phyloP scores from a whole-genome alignment of 2,329 filamentous ascomycete species.

The Pyrenophora teres region DNA sequence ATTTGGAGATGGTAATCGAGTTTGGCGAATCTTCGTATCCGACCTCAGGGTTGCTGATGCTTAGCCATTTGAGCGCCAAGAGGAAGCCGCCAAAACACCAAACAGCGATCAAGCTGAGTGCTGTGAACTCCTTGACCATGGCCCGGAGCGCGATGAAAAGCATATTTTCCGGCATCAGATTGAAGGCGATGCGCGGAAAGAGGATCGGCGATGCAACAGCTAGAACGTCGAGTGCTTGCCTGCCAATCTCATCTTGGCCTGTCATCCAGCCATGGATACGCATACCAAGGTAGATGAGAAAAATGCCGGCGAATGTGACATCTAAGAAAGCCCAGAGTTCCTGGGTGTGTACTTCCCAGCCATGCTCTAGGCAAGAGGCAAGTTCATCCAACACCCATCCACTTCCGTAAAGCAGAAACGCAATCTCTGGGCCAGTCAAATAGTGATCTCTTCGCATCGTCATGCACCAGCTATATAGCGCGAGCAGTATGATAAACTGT shows the following conservation, averaged over 20 bases:
- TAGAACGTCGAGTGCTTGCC: slow-evolving; percentile 78
- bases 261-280: slow-evolving; percentile 67
- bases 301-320: slow-evolving; percentile 75
- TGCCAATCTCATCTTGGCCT: slow-evolving; percentile 55
- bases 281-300: slow-evolving; percentile 68
- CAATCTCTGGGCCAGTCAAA: slow-evolving; percentile 63
- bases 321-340: slow-evolving; percentile 89
- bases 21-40: slow-evolving; percentile 52
- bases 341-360: slow-evolving; percentile 81
- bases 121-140: slow-evolving; percentile 86
- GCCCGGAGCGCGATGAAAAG: slow-evolving; percentile 79
- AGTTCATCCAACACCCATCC: slow-evolving; percentile 82
- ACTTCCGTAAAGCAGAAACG: slow-evolving; percentile 74
- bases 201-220: slow-evolving; percentile 78
- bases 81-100: slow-evolving; percentile 88
- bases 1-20: slow-evolving; percentile 75
- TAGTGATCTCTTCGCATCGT: slow-evolving; percentile 63
- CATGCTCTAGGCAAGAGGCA: slow-evolving; percentile 75
- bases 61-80: slow-evolving; percentile 78
- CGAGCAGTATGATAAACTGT: slow-evolving; percentile 73
- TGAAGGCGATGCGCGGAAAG: slow-evolving; percentile 80
- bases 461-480: slow-evolving; percentile 75
- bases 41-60: slow-evolving; percentile 47
- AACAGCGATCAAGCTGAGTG: slow-evolving; percentile 72
- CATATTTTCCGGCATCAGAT: slow-evolving; percentile 80